Conservation (phyloP, 2,329 filamentous ascomycete genomes). For the Fusarium sp. region DNA sequence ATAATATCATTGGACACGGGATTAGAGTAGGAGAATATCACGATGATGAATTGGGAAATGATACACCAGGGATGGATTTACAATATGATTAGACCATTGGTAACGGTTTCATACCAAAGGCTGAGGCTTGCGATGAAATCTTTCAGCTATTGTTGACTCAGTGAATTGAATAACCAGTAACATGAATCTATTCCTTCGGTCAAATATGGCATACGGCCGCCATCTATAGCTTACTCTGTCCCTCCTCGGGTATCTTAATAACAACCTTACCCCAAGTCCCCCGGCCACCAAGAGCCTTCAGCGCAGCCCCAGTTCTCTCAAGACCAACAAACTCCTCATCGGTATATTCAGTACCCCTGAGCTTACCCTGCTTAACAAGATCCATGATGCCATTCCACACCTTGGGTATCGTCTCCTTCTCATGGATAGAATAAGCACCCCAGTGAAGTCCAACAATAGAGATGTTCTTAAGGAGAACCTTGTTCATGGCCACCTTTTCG, state of each 20-base stretch:
- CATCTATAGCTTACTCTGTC: slow-evolving; percentile 63
- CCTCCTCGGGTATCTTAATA: slow-evolving; percentile 80
- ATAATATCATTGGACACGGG: not conserved
- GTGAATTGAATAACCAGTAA: not conserved
- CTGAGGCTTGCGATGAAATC: not conserved
- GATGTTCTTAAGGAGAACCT: slow-evolving; percentile 93
- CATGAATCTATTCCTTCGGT: not conserved
- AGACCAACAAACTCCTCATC: slow-evolving; percentile 86
- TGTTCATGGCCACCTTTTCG: slow-evolving; percentile 92
- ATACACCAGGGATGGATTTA: slow-evolving; percentile 34
- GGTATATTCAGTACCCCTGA: slow-evolving; percentile 82
- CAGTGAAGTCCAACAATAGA: slow-evolving; percentile 90
- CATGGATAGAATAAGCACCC: slow-evolving; percentile 82
- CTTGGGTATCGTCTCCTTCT: slow-evolving; percentile 72
- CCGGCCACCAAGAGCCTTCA: slow-evolving; percentile 80
- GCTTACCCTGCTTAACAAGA: slow-evolving; percentile 80
- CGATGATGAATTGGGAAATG: slow-evolving; percentile 12
- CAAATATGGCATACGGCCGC: not conserved
- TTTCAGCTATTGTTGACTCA: not conserved
- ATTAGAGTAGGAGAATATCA: not conserved
- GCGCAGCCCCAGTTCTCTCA: slow-evolving; percentile 78
- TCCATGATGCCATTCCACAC: slow-evolving; percentile 88
- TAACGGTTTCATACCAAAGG: slow-evolving; percentile 12
- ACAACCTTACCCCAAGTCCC: slow-evolving; percentile 98
- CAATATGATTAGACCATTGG: slow-evolving; percentile 12